Evolutionary conservation across 1,139 yeast species (phyloP), one percentile per base, ranked within the genome.

Genomic region (Taphrina populina): DNA sequence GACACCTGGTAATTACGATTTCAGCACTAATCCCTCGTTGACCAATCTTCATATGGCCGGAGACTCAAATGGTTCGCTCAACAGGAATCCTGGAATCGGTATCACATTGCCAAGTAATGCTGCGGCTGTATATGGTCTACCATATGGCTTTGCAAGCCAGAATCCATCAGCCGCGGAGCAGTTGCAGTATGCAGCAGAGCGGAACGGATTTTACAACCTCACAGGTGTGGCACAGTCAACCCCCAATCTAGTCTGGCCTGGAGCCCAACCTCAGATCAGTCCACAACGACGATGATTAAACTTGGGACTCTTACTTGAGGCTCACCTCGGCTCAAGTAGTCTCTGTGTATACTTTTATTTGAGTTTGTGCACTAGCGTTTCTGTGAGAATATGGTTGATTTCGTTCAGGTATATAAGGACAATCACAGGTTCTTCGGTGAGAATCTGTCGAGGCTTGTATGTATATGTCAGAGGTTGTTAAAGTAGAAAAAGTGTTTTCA

Each of bases 191-290:
- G 26, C 27, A 21, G 23, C 37, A 5, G 36, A 43, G 26, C 41
- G 35, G 8, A 33, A 45, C 26, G 33, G 30, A 4, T 49, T 49
- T 15, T 49, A 49, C 37, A 29, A 40, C 29, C 30, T 39, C 11
- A 30, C 43, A n/a, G 39, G 54, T 21, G 54, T 45, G 4, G 54
- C 54, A 13, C 44, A 37, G 34, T 49, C 54, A 20, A 49, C 54
- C 13, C 54, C 54, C n/a, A 49, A 49, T 23, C 26, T 49, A 6
- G 44, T 32, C 19, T 49, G 54, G 54, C 37, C 17, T 17, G 32
- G 52, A 2, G 10, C 29, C n/a, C n/a, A n/a, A 20, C 13, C 2
- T 11, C 11, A 37, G 7, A 21, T 23, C 29, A 23, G 11, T 21
- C 19, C 43, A 13, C 29, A 37, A 13, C 43, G 29, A 21, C n/a